Conservation (phyloP, 306 rosid genomes). For the Sesbania bispinosa region DNA sequence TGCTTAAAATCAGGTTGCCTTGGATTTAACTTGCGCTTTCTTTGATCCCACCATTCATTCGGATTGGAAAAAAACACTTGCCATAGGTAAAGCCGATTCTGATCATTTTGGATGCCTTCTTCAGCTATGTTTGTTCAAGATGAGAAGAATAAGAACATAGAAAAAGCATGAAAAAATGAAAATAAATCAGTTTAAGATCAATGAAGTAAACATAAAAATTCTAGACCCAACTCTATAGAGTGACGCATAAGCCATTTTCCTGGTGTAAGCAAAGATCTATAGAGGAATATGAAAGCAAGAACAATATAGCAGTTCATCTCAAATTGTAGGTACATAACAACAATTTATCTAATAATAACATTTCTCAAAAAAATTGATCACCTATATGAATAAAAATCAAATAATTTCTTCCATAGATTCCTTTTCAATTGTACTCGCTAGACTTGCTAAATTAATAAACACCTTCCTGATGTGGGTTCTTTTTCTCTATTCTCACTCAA, state of each 20-base stretch:
- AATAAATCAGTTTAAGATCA: neutral
- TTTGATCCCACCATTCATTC: constrained; percentile 79
- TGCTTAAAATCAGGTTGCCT: constrained; percentile 66
- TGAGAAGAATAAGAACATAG: constrained; percentile 13
- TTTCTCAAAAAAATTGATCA: neutral
- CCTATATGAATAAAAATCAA: neutral
- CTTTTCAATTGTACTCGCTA: neutral
- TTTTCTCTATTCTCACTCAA: neutral
- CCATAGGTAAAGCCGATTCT: constrained; percentile 63
- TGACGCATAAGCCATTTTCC: neutral
- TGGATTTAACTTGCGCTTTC: constrained; percentile 54
- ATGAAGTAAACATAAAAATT: neutral
- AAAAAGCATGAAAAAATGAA: constrained; percentile 18
- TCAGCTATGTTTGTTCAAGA: constrained; percentile 24
- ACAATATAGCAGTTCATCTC: neutral
- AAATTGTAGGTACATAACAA: neutral
- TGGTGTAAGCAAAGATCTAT: neutral
- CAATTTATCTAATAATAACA: neutral
- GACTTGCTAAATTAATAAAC: neutral
- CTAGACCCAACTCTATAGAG: constrained; percentile 13
- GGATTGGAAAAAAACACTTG: constrained; percentile 75
- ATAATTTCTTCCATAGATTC: neutral
- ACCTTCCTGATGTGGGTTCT: neutral
- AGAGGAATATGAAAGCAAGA: neutral
- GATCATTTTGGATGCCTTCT: constrained; percentile 19